phyloP scores from a whole-genome alignment of 805 yeast genomes.

The Schwanniomyces pseudopolymorphus region DNA sequence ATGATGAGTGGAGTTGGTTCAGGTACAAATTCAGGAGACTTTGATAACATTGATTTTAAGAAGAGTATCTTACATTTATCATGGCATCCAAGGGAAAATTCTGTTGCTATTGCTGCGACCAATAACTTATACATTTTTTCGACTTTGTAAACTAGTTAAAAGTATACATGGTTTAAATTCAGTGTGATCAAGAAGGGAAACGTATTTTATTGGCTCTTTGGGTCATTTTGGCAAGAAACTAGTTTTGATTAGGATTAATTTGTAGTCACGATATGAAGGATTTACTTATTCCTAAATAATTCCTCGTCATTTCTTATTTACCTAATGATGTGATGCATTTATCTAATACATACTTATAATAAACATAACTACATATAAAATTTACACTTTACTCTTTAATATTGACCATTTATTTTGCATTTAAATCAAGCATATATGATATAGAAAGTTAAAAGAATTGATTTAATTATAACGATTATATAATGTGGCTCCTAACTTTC shows the following conservation, averaged over 20 bases:
- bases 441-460: background rate
- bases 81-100: conserved; percentile 97
- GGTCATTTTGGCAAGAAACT: background rate
- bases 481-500: conserved; percentile 21
- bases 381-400: background rate
- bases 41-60: conserved; percentile 86
- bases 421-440: conserved; percentile 2
- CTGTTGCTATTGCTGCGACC: conserved; percentile 97
- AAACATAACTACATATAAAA: background rate
- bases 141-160: conserved; percentile 60
- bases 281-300: background rate
- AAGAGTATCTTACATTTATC: conserved; percentile 92
- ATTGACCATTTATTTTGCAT: background rate
- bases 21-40: conserved; percentile 60
- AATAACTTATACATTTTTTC: conserved; percentile 87
- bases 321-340: background rate
- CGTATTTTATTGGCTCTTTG: background rate
- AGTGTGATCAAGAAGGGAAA: too few relatives aligned
- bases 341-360: background rate
- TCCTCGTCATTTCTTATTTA: background rate
- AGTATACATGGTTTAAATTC: too few relatives aligned
- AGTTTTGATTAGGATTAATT: background rate
- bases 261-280: background rate
- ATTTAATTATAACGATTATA: conserved; percentile 1
- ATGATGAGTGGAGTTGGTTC: conserved; percentile 49